Percentiles rank a stretch among this genome's conserved stretches.
Evolutionary conservation across 106 monocot species (phyloP).

Genomic region (Acorus calamus): DNA sequence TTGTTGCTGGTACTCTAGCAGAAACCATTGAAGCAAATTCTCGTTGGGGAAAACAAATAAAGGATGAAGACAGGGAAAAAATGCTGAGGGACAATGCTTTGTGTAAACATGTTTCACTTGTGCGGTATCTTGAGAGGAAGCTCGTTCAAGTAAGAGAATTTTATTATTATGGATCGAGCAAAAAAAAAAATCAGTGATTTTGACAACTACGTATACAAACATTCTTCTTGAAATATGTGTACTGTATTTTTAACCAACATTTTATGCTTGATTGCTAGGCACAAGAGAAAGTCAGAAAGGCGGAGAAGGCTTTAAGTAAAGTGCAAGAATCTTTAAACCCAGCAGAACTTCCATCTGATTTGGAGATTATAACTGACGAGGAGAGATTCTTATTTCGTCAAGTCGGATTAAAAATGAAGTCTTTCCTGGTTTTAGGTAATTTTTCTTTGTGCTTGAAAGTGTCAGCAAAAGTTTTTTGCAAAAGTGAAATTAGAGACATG

Average conservation of each 20-base stretch:
- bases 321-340: slow-evolving; percentile 72
- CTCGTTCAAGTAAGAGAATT: slow-evolving; percentile 40
- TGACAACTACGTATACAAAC: too few species aligned
- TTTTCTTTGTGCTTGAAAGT: too few species aligned
- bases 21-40: slow-evolving; percentile 68
- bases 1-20: slow-evolving; percentile 83
- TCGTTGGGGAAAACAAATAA: slow-evolving; percentile 50
- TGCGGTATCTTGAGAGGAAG: slow-evolving; percentile 60
- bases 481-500: too few species aligned
- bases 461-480: too few species aligned
- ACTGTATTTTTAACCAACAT: neutral
- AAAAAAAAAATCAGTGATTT: neutral
- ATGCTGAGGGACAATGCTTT: slow-evolving; percentile 40
- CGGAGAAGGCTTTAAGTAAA: slow-evolving; percentile 80
- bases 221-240: neutral
- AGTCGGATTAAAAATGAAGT: too few species aligned
- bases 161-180: neutral
- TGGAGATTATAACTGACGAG: too few species aligned
- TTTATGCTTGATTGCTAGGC: slow-evolving; percentile 34
- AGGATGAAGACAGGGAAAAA: slow-evolving; percentile 46
- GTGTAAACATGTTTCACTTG: slow-evolving; percentile 60
- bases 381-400: too few species aligned
- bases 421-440: too few species aligned
- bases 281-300: slow-evolving; percentile 60
- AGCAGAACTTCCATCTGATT: slow-evolving; percentile 4